Percentiles rank a stretch among this genome's conserved stretches.
These are phyloP conservation scores for Cryptococcus amylolentus DNA, from an alignment of 1,284 basidiomycete genomes.

Conservation along the genomic window DNA sequence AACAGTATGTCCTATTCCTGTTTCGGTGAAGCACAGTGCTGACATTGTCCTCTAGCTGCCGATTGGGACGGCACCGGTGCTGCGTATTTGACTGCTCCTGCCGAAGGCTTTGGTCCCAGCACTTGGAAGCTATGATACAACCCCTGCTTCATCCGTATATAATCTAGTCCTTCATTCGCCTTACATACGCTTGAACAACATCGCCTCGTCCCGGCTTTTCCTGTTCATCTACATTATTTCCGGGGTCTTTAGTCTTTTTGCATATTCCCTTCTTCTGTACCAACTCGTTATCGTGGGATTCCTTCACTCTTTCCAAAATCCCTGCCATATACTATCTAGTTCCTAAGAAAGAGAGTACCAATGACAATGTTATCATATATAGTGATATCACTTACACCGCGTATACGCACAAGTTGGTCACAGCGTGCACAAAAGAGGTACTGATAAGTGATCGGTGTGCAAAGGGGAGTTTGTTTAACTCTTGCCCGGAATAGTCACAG, in stretches of 20 bases:
- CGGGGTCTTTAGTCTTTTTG: not conserved
- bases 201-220: not conserved
- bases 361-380: no score
- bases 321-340: no score
- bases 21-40: not conserved
- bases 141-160: not conserved
- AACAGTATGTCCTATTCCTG: constrained; percentile 31
- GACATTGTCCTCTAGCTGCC: constrained; percentile 9
- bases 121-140: constrained; percentile 15
- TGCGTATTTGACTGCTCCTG: constrained; percentile 12
- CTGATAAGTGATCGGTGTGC: no score
- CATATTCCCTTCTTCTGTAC: not conserved
- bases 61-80: constrained; percentile 24
- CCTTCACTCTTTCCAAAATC: no score
- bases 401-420: no score
- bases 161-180: not conserved
- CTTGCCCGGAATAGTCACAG: no score
- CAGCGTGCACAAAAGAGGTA: no score
- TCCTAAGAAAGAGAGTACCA: no score
- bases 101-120: constrained; percentile 27
- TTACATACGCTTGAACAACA: not conserved
- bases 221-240: not conserved
- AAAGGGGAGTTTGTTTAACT: no score
- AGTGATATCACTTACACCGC: no score
- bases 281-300: not conserved